These are phyloP conservation scores for Colletotrichum plurivorum DNA, from an alignment of 2,329 filamentous ascomycete species.

Conservation along the genomic window DNA sequence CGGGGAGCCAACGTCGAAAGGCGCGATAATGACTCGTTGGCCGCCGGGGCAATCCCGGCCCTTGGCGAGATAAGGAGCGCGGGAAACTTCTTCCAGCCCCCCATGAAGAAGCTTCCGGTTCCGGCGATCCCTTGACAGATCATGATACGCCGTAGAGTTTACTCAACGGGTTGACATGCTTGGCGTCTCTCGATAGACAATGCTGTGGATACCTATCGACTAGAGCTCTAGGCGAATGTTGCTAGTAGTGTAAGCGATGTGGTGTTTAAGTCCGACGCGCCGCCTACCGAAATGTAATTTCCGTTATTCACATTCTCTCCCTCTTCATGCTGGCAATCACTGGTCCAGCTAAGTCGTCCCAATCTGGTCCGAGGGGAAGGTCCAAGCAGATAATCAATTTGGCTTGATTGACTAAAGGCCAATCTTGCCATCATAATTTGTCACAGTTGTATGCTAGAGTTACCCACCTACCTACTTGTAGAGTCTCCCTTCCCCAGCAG, in stretches of 20 bases:
- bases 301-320: not conserved
- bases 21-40: slow-evolving; percentile 23
- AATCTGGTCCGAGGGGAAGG: not conserved
- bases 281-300: not conserved
- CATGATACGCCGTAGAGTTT: not conserved
- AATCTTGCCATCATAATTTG: too few relatives aligned
- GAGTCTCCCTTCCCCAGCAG: too few relatives aligned
- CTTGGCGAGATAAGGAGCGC: slow-evolving; percentile 23
- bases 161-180: slow-evolving; percentile 14
- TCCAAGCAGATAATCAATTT: not conserved
- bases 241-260: not conserved
- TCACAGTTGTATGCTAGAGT: too few relatives aligned
- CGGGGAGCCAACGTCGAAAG: slow-evolving; percentile 22
- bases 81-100: slow-evolving; percentile 27
- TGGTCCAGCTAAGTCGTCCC: not conserved
- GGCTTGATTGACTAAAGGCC: too few relatives aligned
- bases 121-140: slow-evolving; percentile 27
- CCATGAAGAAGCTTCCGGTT: slow-evolving; percentile 30
- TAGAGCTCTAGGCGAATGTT: not conserved
- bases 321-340: not conserved
- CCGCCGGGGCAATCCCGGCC: slow-evolving; percentile 18
- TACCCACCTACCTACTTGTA: too few relatives aligned
- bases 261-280: not conserved
- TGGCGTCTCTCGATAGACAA: not conserved
- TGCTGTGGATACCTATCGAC: not conserved